Conservation (phyloP, 2,329 filamentous ascomycete species). For the Chaetomium olivaceum region DNA sequence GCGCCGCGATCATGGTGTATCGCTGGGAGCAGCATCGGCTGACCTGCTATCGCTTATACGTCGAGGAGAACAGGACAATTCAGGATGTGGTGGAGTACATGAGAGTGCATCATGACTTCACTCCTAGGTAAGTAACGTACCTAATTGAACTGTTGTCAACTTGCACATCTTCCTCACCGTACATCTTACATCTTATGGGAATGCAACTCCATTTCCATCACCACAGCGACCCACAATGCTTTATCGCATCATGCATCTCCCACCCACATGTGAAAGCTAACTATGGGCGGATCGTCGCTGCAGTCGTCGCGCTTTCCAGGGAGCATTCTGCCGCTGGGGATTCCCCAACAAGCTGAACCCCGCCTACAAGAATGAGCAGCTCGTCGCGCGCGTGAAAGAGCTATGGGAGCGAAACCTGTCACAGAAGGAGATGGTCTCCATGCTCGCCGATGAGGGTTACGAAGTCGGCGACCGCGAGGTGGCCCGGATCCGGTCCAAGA, state of each 20-base stretch:
- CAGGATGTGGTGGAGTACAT: conserved; percentile 75
- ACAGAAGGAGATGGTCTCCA: conserved; percentile 72
- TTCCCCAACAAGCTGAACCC: conserved; percentile 75
- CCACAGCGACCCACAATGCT: background rate
- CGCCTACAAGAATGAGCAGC: conserved; percentile 66
- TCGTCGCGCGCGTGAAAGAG: conserved; percentile 70
- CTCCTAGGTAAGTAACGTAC: conserved; percentile 60
- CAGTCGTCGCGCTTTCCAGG: conserved; percentile 76
- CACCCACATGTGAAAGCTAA: background rate
- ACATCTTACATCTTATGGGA: background rate
- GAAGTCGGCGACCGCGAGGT: conserved; percentile 71
- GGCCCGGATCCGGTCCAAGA: conserved; percentile 66
- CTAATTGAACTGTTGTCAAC: background rate
- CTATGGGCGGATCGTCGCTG: conserved; percentile 18
- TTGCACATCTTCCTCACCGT: conserved; percentile 7
- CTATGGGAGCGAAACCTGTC: conserved; percentile 74
- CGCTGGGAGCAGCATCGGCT: conserved; percentile 49
- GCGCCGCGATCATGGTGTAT: conserved; percentile 44
- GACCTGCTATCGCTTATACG: conserved; percentile 63
- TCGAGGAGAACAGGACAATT: conserved; percentile 70
- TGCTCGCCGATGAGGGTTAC: conserved; percentile 71
- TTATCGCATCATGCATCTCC: background rate
- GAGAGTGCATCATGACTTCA: conserved; percentile 63
- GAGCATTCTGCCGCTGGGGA: conserved; percentile 74
- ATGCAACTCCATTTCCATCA: background rate